Percentiles rank a stretch among this genome's conserved stretches.
phyloP scores from a whole-genome alignment of 768 basidiomycete species.

The button mushroom (Agaricus bisporus) region DNA sequence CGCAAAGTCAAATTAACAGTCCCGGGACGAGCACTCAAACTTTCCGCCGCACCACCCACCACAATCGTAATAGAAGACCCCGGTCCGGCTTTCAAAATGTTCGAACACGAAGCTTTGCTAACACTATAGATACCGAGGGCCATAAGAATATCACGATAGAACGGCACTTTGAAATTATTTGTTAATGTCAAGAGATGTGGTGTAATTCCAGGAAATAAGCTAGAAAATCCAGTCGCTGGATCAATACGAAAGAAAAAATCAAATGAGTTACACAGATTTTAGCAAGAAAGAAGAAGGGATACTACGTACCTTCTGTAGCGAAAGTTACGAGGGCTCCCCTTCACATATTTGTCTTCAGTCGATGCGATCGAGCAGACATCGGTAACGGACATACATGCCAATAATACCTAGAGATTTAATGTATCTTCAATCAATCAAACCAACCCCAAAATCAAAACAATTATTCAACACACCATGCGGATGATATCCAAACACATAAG shows the following conservation, averaged over 20 bases:
- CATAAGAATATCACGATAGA: slow-evolving; percentile 90
- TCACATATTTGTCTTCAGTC: slow-evolving; percentile 5
- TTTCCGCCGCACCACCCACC: slow-evolving; percentile 94
- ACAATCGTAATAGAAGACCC: slow-evolving; percentile 86
- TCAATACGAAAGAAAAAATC: background rate
- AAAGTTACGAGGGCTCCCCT: slow-evolving; percentile 97
- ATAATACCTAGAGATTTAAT: slow-evolving; percentile 67
- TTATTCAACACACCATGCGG: slow-evolving; percentile 68
- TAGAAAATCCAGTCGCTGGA: slow-evolving; percentile 84
- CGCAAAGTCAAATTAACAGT: slow-evolving; percentile 86
- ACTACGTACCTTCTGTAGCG: slow-evolving; percentile 72
- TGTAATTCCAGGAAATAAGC: slow-evolving; percentile 82
- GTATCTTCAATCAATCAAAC: background rate
- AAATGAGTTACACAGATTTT: background rate
- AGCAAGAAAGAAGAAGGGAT: background rate
- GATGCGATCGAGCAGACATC: background rate
- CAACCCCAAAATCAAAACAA: background rate
- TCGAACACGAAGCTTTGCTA: slow-evolving; percentile 83
- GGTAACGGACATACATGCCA: slow-evolving; percentile 67
- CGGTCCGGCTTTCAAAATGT: slow-evolving; percentile 66
- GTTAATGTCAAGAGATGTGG: slow-evolving; percentile 91
- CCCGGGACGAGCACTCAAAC: slow-evolving; percentile 90
- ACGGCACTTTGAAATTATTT: slow-evolving; percentile 86
- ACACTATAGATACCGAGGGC: slow-evolving; percentile 90
- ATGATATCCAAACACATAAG: slow-evolving; percentile 97